Evolutionary conservation across 352 stramenopile species (phyloP).

Genomic region (Globisporangium iwayamae): DNA sequence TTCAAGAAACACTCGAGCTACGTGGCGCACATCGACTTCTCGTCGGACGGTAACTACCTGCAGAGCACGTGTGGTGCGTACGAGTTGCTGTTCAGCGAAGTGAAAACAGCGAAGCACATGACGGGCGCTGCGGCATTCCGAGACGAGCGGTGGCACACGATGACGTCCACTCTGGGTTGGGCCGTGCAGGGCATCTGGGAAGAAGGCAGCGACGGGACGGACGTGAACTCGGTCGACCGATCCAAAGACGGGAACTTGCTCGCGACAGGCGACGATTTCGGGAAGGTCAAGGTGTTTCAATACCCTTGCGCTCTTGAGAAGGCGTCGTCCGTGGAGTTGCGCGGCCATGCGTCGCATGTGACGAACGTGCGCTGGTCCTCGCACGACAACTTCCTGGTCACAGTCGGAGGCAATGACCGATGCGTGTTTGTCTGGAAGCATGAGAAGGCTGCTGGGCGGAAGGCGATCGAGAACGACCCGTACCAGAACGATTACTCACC

Average conservation of each 20-base stretch:
- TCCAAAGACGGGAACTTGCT: constrained; percentile 62
- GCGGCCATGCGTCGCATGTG: constrained; percentile 77
- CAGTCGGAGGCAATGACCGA: constrained; percentile 75
- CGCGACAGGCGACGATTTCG: constrained; percentile 78
- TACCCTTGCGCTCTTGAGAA: constrained; percentile 74
- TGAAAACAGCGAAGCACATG: constrained; percentile 57
- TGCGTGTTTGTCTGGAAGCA: constrained; percentile 76
- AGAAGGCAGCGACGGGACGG: constrained; percentile 64
- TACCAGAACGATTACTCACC: not conserved
- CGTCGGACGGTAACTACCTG: constrained; percentile 51
- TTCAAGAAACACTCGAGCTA: constrained; percentile 84
- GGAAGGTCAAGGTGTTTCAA: constrained; percentile 86
- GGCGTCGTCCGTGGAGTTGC: constrained; percentile 46
- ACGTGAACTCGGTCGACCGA: constrained; percentile 75
- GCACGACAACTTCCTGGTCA: constrained; percentile 60
- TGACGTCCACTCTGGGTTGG: constrained; percentile 88
- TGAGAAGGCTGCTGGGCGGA: constrained; percentile 16
- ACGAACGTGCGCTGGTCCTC: constrained; percentile 69
- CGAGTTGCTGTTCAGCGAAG: constrained; percentile 90
- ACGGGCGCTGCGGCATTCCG: constrained; percentile 73
- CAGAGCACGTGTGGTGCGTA: constrained; percentile 81
- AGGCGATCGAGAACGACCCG: constrained; percentile 4
- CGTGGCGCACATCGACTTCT: constrained; percentile 79
- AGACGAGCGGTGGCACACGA: constrained; percentile 89
- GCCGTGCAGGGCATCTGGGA: constrained; percentile 90